phyloP scores from a whole-genome alignment of 2,329 filamentous ascomycete species.

The Lasiodiplodia sp. region DNA sequence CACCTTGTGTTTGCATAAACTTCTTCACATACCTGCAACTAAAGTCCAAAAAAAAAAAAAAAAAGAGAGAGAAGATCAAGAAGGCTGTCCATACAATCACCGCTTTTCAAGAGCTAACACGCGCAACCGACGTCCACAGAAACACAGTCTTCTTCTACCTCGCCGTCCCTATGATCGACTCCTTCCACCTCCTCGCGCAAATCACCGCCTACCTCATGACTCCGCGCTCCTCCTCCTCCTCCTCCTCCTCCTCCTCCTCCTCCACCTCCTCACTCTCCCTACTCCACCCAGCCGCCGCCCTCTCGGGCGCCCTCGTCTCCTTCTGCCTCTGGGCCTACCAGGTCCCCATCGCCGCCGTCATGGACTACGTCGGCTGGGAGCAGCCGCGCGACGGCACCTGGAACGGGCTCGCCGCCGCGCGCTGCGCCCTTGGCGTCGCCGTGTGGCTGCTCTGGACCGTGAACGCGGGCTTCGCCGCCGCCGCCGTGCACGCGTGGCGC shows the following conservation, averaged over 20 bases:
- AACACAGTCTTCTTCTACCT: slow-evolving; percentile 3
- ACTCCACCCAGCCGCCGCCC: slow-evolving; percentile 5
- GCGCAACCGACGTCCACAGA: not conserved
- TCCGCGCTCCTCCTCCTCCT: not conserved
- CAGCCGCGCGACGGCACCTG: not conserved
- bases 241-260: not conserved
- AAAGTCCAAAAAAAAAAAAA: not conserved
- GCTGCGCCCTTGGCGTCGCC: not conserved
- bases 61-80: not conserved
- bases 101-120: no score
- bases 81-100: no score
- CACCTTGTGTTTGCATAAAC: no score
- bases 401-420: not conserved
- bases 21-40: no score
- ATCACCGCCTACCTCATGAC: slow-evolving; percentile 3
- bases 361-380: slow-evolving; percentile 15
- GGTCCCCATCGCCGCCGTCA: not conserved
- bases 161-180: slow-evolving; percentile 4
- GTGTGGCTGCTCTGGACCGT: not conserved
- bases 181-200: slow-evolving; percentile 7
- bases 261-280: not conserved
- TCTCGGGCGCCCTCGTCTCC: not conserved
- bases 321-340: not conserved
- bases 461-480: not conserved
- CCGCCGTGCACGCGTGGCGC: not conserved